A percentile compares a stretch with the other conserved stretches of the same genome.
phyloP scores from a whole-genome alignment of 2,329 filamentous ascomycete species.

The Venturia nashicola region DNA sequence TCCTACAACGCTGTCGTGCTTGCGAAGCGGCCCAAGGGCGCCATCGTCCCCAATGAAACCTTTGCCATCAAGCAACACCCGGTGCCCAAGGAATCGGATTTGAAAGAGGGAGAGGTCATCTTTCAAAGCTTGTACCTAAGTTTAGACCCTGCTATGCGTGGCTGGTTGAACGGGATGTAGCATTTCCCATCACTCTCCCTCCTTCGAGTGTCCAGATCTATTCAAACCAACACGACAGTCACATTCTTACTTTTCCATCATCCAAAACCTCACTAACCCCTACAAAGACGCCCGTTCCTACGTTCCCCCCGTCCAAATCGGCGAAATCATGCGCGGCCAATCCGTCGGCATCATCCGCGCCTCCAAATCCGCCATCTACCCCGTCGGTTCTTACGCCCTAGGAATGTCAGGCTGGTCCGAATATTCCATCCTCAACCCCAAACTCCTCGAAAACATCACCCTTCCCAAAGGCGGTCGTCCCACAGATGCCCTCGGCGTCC shows the following conservation, averaged over 20 bases:
- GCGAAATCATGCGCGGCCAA: conserved; percentile 54
- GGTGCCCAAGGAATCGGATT: conserved; percentile 31
- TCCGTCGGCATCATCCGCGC: conserved; percentile 50
- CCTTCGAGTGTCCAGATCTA: background rate
- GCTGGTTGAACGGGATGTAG: conserved; percentile 48
- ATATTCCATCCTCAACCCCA: conserved; percentile 45
- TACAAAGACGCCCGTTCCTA: conserved; percentile 39
- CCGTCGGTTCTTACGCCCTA: conserved; percentile 46
- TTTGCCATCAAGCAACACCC: conserved; percentile 43
- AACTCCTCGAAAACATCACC: conserved; percentile 32
- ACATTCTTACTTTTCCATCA: background rate
- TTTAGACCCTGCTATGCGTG: conserved; percentile 65
- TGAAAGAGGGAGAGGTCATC: conserved; percentile 54
- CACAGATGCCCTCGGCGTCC: conserved; percentile 50
- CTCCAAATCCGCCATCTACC: conserved; percentile 42
- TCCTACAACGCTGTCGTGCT: conserved; percentile 41
- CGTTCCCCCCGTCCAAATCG: conserved; percentile 54
- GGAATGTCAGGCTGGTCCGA: conserved; percentile 53
- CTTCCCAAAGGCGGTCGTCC: conserved; percentile 34
- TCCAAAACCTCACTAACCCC: conserved; percentile 13
- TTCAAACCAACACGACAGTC: background rate
- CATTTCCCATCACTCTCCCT: background rate
- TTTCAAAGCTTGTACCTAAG: conserved; percentile 50
- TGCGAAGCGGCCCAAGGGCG: conserved; percentile 47
- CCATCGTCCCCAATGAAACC: conserved; percentile 53